Percentiles rank a stretch among this genome's conserved stretches.
Evolutionary conservation across 176 grass and related monocot species (phyloP).

Genomic region (Phoenix dactylifera): DNA sequence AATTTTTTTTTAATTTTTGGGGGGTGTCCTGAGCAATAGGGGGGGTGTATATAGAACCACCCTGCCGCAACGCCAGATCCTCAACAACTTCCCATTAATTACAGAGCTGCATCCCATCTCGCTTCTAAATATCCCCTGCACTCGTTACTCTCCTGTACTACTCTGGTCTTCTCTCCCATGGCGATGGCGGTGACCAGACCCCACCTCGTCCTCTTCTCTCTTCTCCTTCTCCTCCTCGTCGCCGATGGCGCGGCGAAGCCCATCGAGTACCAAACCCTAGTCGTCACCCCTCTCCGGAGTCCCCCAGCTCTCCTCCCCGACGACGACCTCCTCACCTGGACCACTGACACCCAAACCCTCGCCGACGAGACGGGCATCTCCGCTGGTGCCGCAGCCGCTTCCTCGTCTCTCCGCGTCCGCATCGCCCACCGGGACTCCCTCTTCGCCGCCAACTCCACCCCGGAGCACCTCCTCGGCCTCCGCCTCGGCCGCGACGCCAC

Average conservation of each 20-base stretch:
- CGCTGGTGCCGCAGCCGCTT: too few relatives aligned
- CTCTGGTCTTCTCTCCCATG: not conserved
- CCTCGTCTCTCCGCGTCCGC: constrained; percentile 30
- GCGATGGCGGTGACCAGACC: constrained; percentile 8
- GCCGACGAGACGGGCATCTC: not conserved
- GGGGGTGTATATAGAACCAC: too few relatives aligned
- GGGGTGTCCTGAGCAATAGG: too few relatives aligned
- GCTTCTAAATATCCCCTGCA: too few relatives aligned
- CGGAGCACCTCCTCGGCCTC: constrained; percentile 11
- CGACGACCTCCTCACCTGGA: not conserved
- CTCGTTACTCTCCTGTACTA: not conserved
- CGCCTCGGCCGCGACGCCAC: constrained; percentile 27
- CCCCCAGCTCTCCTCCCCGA: not conserved
- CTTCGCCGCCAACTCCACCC: constrained; percentile 19
- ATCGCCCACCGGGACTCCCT: constrained; percentile 38
- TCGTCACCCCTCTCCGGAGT: constrained; percentile 13
- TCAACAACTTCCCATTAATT: too few relatives aligned
- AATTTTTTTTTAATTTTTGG: too few relatives aligned
- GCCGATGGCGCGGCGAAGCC: constrained; percentile 1
- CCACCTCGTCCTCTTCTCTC: not conserved
- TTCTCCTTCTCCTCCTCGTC: not conserved
- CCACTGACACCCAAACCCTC: not conserved
- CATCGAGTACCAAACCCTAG: constrained; percentile 19
- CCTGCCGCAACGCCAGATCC: too few relatives aligned
- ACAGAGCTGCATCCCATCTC: too few relatives aligned